Evolutionary conservation across 106 monocot genomes (phyloP).

Genomic region (Gastrodia elata): DNA sequence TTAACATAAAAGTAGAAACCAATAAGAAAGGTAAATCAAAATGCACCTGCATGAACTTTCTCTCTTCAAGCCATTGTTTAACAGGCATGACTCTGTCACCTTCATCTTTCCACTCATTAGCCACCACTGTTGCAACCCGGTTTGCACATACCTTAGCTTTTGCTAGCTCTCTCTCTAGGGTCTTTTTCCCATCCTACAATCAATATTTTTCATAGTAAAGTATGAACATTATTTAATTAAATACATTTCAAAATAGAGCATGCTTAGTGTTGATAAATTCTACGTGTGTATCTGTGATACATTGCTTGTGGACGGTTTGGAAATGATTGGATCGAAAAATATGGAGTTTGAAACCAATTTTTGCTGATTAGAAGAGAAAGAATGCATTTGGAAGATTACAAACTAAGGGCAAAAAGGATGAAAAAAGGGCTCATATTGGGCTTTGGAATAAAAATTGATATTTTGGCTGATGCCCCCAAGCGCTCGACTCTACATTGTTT

Average conservation of each 20-base stretch:
- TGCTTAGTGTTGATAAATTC: too few species aligned
- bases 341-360: too few species aligned
- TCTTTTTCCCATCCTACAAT: constrained; percentile 51
- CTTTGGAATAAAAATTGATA: too few species aligned
- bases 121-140: constrained; percentile 41
- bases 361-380: too few species aligned
- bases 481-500: too few species aligned
- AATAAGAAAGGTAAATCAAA: background rate
- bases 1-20: background rate
- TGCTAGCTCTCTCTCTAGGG: constrained; percentile 57
- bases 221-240: background rate
- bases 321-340: too few species aligned
- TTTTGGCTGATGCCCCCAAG: too few species aligned
- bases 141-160: constrained; percentile 47
- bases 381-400: too few species aligned
- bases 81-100: constrained; percentile 43
- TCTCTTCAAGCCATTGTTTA: constrained; percentile 72
- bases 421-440: too few species aligned
- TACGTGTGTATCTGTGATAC: too few species aligned
- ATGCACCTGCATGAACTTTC: constrained; percentile 48
- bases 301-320: too few species aligned
- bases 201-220: background rate
- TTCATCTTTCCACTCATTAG: constrained; percentile 65
- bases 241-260: background rate
- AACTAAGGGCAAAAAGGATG: too few species aligned